A percentile compares a stretch with the other conserved stretches of the same genome.
These are phyloP conservation scores for Aurantiochytrium sp. DNA, from an alignment of 108 stramenopile species.

Conservation along the genomic window DNA sequence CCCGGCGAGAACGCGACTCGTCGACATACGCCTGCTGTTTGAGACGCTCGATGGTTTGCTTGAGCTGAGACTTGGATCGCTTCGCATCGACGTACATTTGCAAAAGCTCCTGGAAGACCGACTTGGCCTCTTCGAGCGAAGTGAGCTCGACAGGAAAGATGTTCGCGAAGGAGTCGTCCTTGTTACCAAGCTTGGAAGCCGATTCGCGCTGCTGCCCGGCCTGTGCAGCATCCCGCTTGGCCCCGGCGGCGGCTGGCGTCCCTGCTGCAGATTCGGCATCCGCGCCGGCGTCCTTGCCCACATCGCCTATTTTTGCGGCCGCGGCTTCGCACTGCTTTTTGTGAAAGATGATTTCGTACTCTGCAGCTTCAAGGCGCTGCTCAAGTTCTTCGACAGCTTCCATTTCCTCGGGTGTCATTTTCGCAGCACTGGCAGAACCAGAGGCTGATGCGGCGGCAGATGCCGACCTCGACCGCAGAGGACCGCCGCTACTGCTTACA, in stretches of 20 bases:
- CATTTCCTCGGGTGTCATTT: neutral
- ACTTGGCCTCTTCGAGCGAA: neutral
- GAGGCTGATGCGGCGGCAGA: neutral
- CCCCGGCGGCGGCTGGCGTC: too few species aligned
- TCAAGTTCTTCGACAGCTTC: neutral
- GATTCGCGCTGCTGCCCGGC: too few species aligned
- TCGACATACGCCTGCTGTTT: neutral
- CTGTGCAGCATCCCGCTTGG: too few species aligned
- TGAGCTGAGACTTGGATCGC: neutral
- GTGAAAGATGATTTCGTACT: neutral
- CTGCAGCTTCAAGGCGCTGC: neutral
- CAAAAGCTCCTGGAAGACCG: neutral
- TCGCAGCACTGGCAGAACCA: neutral
- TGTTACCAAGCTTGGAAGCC: neutral
- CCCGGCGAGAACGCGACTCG: neutral
- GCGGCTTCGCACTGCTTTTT: neutral
- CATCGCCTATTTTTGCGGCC: neutral
- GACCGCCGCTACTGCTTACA: neutral
- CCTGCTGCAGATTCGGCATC: neutral
- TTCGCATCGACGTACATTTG: constrained; percentile 1
- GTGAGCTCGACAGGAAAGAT: neutral
- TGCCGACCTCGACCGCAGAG: too few species aligned
- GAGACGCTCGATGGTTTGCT: neutral
- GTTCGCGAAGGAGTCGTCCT: neutral
- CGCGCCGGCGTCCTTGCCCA: neutral